Base-by-base conservation (phyloP, 1,284 basidiomycete genomes). In the Leucoagaricus sp. region DNA sequence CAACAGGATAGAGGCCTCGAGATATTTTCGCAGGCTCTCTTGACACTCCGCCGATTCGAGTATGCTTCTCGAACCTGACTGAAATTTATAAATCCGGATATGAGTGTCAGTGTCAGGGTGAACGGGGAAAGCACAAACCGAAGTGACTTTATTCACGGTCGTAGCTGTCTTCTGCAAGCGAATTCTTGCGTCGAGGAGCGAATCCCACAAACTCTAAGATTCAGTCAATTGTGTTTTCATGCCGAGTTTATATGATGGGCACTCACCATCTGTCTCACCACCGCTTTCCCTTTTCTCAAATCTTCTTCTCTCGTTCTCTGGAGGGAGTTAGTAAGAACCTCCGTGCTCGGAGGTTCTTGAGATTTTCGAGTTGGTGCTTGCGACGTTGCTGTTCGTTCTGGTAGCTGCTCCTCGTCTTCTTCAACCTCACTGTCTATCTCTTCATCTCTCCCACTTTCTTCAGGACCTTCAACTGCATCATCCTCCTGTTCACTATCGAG, bases 141-240 rank as follows among this genome's bases (percentile, higher is more conserved):
- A 63, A 48, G 85, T 83, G 12, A 94, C 75, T 54, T 77, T 72
- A 65, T 93, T 90, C 4, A 85, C 79, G 10, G 86, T 77, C 1
- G 75, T 68, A 45, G 87, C 76, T 21, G 86, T 83, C 74, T 94
- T 97, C 73, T 97, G 95, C 53, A 96, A 72, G 28, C 87, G 87
- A 69, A 98, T 98, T 34, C 95, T 85, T 17, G 91, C 84, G 66
- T 96, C 93, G 34, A 97, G 79, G 33, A 97, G 76, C 5, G 81
- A 79, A 68, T 96, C 93, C 86, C 93, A 96, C 29, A 94, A 74
- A 4, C 79, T 77, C 93, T 96, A 49, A 28, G 40, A 38, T 36
- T 38, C 12, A 41, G 4, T 44, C 23, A 48, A 12, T 25, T 9
- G 29, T 40, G 49, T 6, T 15, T 61, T n/a, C n/a, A 13, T 59